Evolutionary conservation across 345 rosid species (phyloP), one percentile per base, ranked within the genome.

Genomic region (Aurinia saxatilis): DNA sequence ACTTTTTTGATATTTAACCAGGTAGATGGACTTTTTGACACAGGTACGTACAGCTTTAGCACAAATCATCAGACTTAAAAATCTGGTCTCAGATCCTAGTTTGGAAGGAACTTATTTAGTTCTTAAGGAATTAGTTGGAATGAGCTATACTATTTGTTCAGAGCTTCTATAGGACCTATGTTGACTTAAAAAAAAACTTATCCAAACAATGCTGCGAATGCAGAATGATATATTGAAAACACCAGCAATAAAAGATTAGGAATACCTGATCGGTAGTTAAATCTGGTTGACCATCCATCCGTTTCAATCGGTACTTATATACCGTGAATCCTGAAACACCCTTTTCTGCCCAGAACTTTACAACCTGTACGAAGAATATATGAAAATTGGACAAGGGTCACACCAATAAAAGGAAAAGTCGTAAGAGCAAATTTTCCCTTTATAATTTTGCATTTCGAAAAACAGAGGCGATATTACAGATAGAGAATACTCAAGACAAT

Each of bases 271-370:
- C 82, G 56, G 97, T 93, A n/a, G 90, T 93, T 70, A 90, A 70
- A 27, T 67, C 75, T 52, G 99, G 92, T 71, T 93, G 99, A 27
- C 90, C 95, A 46, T 79, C 82, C 41, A 81, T 27, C 48, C 96
- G 79, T 70, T 71, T 79, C 58, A 93, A 77, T 8, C 70, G 77
- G 75, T 64, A 93, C 66, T 90, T 90, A 74, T 50, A 93, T 56
- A 93, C 97, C 16, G 90, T 90, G 56, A 72, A 93, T 59, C 99
- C 99, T 64, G 97, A 93, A 62, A 87, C 62, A 5, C 97, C 97
- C 61, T 90, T 84, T 46, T 90, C 90, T 0, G 92, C 92, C 96
- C 97, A 90, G 73, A 73, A 87, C 49, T 82, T 58, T 56, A 69
- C 78, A 73, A 90, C 99, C 97, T 90, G 65, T 60, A 68, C 19